Evolutionary conservation across 2,329 filamentous ascomycete genomes (phyloP), one percentile per base, ranked within the genome.

Genomic region (Scopulariopsis brevicaulis): DNA sequence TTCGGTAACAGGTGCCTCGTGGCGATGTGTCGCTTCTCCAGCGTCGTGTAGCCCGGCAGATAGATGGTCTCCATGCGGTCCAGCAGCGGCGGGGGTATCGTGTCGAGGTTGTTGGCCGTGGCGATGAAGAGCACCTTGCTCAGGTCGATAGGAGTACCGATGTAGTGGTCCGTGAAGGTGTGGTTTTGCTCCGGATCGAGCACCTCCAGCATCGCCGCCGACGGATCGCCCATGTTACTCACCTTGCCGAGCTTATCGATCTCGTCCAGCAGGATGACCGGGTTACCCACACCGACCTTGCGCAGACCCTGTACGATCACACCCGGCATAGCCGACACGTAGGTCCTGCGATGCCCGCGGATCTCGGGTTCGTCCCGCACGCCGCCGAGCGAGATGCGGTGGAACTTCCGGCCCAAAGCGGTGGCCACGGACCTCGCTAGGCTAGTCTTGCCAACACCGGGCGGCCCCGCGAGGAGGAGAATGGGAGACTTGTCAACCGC

Each of bases 291-390:
- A 53, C 92, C 93, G 35, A 95, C 93, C 74, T 97, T 99, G 74
- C 94, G 92, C 58, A 99, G 70, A 0, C 93, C 94, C 69, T 91
- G 92, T 34, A 97, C 92, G 60, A 99, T 88, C 58, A 97, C 78
- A 57, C 94, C 94, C 11, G 94, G 94, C 93, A 99, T 96, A n/a
- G 94, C 94, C 24, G 94, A 94, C 59, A 99, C 94, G 68, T 99
- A 99, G 0, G 94, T 99, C 64, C 94, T 82, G 58, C 94, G 83
- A 71, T 99, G 94, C 11, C 94, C 94, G 60, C 94, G 84, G 60
- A 99, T 97, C 73, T 99, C 94, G 18, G 94, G 94, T 71, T 99
- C 94, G 66, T 99, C 94, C 58, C 94, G 81, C 3, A 99, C 93
- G 64, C 94, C 94, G 60, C 94, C 94, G 4, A 99, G 84, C 3